Conservation (phyloP, 2,329 filamentous ascomycete species). For the Phoma sp. region DNA sequence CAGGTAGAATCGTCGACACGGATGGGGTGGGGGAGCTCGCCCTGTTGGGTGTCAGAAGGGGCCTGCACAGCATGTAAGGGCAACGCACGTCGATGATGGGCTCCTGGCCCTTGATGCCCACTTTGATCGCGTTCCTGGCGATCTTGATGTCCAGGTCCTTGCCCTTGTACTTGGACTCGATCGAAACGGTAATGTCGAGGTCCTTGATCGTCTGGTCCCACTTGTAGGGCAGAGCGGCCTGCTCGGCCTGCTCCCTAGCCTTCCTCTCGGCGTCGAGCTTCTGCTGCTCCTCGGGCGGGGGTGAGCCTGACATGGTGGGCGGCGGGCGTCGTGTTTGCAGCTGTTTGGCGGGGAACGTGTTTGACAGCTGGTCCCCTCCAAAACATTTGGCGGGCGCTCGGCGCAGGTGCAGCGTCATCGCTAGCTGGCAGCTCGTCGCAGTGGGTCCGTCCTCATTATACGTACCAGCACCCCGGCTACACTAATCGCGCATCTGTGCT, state of each 20-base stretch:
- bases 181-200: constrained; percentile 77
- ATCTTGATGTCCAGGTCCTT: constrained; percentile 84
- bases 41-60: constrained; percentile 60
- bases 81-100: constrained; percentile 77
- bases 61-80: not conserved
- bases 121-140: constrained; percentile 78
- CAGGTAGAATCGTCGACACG: constrained; percentile 89
- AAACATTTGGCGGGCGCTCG: constrained; percentile 18
- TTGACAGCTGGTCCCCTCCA: constrained; percentile 4
- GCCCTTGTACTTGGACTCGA: constrained; percentile 84
- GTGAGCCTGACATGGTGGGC: constrained; percentile 50
- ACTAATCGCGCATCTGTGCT: constrained; percentile 19
- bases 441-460: constrained; percentile 16
- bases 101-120: constrained; percentile 86
- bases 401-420: constrained; percentile 30
- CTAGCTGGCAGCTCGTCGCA: constrained; percentile 23
- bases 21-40: constrained; percentile 82
- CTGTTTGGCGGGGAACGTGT: constrained; percentile 18
- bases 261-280: constrained; percentile 64
- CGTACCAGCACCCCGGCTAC: constrained; percentile 13
- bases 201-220: constrained; percentile 95
- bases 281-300: constrained; percentile 62
- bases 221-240: constrained; percentile 92
- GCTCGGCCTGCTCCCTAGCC: constrained; percentile 83
- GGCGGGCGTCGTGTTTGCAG: constrained; percentile 13